Base-by-base conservation (phyloP, 441 rosid species). In the Euphorbia corollata region DNA sequence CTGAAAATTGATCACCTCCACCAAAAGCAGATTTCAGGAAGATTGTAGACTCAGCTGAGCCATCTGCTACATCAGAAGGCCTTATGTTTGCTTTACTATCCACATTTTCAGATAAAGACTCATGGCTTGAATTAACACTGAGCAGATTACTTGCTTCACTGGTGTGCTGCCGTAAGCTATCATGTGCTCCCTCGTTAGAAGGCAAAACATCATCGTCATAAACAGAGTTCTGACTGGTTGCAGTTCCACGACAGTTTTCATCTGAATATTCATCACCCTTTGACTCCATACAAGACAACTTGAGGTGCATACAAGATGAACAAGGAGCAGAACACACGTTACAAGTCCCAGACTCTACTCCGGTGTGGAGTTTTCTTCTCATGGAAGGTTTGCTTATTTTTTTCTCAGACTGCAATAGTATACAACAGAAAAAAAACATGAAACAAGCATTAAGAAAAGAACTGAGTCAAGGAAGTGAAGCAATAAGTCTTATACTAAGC, bases 251-350 rank as follows among this genome's bases (percentile, higher is more conserved):
- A 74, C 82, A 77, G 61, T 77, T 85, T 70, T 88, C 96, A 81
- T 88, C 94, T 16, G 88, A 84, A 71, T 74, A 79, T 72, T 82
- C 94, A 8, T 74, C 84, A 62, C 51, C 77, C 72, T 86, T 87
- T 36, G 84, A 81, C 73, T 81, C 89, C 79, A 83, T 78, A 64
- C 68, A 69, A 75, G 79, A 82, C 67, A 69, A 68, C 71, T 76
- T 82, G 69, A 70, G 86, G 76, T 89, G 97, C 90, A 85, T 85
- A 75, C 97, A 93, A 55, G 95, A 93, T 63, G 95, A 87, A 81
- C 96, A 86, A 77, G 95, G 90, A 69, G 96, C 85, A 64, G 81
- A 88, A 73, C 91, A 88, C 68, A 84, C 86, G 77, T 87, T 87
- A 77, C 94, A 87, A 68, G 88, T 91, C 79, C 96, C 95, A 70